phyloP scores from a whole-genome alignment of 495 filamentous ascomycete species.

The Evernia prunastri region DNA sequence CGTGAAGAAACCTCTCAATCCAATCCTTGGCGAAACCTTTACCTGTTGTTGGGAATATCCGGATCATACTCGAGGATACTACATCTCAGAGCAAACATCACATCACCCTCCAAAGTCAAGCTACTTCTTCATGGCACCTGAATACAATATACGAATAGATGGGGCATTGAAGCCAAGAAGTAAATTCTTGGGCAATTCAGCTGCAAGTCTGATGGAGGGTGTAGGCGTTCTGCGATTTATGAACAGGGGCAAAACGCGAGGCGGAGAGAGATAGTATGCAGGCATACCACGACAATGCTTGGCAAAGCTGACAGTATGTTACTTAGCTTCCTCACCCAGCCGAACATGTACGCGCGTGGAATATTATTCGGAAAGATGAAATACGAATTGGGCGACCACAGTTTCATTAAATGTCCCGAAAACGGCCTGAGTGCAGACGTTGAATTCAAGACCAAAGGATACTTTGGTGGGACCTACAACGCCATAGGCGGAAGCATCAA shows the following conservation, averaged over 20 bases:
- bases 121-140: conserved; percentile 98
- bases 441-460: conserved; percentile 98
- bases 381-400: conserved; percentile 96
- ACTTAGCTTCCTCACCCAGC: conserved; percentile 77
- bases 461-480: conserved; percentile 93
- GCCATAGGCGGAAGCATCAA: conserved; percentile 90
- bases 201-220: conserved; percentile 97
- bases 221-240: conserved; percentile 79
- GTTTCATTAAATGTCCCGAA: conserved; percentile 88
- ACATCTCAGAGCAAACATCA: conserved; percentile 91
- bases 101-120: conserved; percentile 98
- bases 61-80: conserved; percentile 81
- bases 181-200: conserved; percentile 94
- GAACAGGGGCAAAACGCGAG: conserved; percentile 61
- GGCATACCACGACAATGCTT: background rate
- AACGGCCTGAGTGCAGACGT: conserved; percentile 80
- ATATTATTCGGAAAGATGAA: conserved; percentile 99
- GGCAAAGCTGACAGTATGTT: background rate
- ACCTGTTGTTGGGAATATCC: conserved; percentile 94
- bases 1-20: conserved; percentile 98
- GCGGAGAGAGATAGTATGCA: conserved; percentile 82
- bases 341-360: conserved; percentile 98
- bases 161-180: conserved; percentile 94
- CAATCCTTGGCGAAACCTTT: conserved; percentile 90
- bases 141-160: conserved; percentile 91